Base-by-base conservation (phyloP, 352 stramenopile genomes). In the Pythium pyrilobum region DNA sequence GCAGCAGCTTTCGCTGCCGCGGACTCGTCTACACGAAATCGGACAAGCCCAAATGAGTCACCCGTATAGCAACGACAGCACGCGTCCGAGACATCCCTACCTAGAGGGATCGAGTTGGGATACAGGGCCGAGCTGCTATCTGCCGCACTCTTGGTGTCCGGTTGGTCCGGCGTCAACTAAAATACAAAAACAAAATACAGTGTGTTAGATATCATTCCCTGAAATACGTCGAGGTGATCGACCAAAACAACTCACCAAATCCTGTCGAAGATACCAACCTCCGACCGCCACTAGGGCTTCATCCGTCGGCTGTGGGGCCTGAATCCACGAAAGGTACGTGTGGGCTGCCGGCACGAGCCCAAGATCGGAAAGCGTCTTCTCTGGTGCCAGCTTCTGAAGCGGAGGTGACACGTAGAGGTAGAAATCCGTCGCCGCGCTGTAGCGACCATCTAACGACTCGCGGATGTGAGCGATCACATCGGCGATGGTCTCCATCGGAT, bases 401-500 rank as follows among this genome's bases (percentile, higher is more conserved):
- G 85, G 82, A 10, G 85, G 85, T 15, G 82, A 85, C 20, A 91
- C 72, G 59, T 90, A 95, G 8, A 95, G 66, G 58, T 87, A 85
- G 56, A 93, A 92, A 25, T 50, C 47, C 8, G 29, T 24, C 0
- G 21, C 18, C 15, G 13, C 29, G 10, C 29, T 12, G 16, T 36
- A 28, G 10, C 21, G 42, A 16, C 4, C 13, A 11, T 63, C 47
- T 31, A 95, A 54, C 16, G 64, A 85, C 48, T 82, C 64, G 15
- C 59, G 64, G 18, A 95, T 72, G 52, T 88, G 76, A 8, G 72
- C 51, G 20, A 88, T 71, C 15, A 95, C 79, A 52, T 87, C 77
- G 56, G 72, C 69, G 2, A 93, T 55, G 0, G 69, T 87, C 72
- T 95, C 85, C 41, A 77, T 82, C 12, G 85, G 81, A 44, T 95